phyloP scores from a whole-genome alignment of 2,329 filamentous ascomycete genomes.

The Sclerotinia nivalis region DNA sequence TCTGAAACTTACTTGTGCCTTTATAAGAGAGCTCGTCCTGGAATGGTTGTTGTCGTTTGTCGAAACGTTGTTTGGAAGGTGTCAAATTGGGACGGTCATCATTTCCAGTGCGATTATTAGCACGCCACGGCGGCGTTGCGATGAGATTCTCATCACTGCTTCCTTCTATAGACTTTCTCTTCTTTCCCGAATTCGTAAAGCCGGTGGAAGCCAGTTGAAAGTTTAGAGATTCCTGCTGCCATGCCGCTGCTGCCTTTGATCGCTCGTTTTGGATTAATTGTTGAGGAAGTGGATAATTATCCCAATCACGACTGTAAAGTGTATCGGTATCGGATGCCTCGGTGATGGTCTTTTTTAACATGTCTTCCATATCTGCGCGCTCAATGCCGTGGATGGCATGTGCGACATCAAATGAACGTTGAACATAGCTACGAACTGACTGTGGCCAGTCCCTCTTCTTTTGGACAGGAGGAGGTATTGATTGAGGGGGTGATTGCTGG shows the following conservation, averaged over 20 bases:
- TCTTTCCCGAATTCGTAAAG: conserved; percentile 51
- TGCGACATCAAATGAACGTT: conserved; percentile 78
- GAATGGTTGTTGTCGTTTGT: conserved; percentile 50
- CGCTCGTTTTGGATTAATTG: conserved; percentile 68
- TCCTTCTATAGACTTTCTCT: conserved; percentile 77
- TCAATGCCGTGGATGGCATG: conserved; percentile 65
- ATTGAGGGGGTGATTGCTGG: conserved; percentile 34
- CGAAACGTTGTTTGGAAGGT: conserved; percentile 40
- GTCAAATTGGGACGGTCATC: conserved; percentile 70
- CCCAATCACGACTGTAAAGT: conserved; percentile 79
- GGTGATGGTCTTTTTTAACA: conserved; percentile 83
- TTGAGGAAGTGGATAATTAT: conserved; percentile 79
- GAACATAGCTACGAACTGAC: conserved; percentile 84
- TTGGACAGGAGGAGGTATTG: conserved; percentile 44
- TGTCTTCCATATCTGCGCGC: conserved; percentile 74
- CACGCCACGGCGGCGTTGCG: conserved; percentile 70
- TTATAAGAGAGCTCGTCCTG: conserved; percentile 49
- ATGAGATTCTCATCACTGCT: conserved; percentile 51
- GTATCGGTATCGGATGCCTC: conserved; percentile 72
- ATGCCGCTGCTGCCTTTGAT: conserved; percentile 51
- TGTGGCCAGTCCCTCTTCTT: conserved; percentile 72
- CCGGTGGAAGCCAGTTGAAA: conserved; percentile 33
- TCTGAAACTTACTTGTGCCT: conserved; percentile 83
- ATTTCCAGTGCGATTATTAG: conserved; percentile 56
- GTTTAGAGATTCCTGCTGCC: conserved; percentile 38